Evolutionary conservation across 139 green algal genomes (phyloP).

Genomic region (Gonium pectorale): DNA sequence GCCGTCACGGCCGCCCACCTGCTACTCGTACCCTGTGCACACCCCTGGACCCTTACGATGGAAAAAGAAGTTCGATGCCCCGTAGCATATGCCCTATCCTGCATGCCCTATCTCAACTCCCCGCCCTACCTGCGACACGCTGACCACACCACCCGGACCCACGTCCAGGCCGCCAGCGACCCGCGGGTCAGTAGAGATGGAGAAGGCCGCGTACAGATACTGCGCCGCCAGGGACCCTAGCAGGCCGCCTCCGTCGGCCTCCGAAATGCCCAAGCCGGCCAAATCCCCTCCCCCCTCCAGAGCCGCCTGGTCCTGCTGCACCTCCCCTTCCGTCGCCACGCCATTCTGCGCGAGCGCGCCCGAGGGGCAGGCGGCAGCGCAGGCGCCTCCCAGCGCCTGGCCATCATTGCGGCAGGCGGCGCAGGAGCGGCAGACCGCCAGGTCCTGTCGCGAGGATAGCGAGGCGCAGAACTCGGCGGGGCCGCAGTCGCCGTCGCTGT

Average conservation of each 20-base stretch:
- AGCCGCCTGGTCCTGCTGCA: no score
- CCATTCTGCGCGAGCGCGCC: constrained; percentile 7
- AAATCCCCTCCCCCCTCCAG: no score
- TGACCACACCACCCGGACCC: not conserved
- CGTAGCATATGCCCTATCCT: no score
- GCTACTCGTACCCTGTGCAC: no score
- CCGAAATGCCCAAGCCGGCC: no score
- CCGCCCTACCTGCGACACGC: not conserved
- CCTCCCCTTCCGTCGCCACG: not conserved
- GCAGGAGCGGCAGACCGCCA: constrained; percentile 25
- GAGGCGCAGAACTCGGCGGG: constrained; percentile 18
- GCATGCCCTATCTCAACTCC: no score
- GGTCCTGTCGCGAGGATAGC: not conserved
- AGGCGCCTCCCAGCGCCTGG: constrained; percentile 13
- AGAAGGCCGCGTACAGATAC: not conserved
- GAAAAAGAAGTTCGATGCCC: no score
- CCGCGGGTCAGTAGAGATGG: not conserved
- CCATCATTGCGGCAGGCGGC: constrained; percentile 2
- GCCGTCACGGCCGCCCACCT: no score
- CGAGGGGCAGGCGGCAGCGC: constrained; percentile 9
- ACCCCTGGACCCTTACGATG: no score
- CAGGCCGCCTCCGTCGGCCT: no score
- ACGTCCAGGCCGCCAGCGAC: not conserved
- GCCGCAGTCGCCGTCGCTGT: not conserved
- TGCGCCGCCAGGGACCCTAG: no score